phyloP scores from a whole-genome alignment of 441 rosid species.

The Populus hybrid region DNA sequence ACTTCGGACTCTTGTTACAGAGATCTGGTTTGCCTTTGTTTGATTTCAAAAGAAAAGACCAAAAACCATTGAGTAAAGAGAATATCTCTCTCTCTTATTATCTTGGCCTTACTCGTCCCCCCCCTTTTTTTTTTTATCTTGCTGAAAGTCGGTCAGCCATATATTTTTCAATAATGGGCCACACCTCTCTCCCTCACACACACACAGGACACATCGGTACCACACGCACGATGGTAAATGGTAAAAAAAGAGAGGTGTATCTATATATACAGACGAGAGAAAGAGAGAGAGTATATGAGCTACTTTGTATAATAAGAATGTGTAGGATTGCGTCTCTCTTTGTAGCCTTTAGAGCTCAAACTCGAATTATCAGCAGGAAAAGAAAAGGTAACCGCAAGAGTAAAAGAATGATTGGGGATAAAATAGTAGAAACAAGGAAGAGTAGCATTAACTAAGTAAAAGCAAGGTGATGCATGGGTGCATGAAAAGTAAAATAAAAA shows the following conservation, averaged over 20 bases:
- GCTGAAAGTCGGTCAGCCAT: slow-evolving; percentile 34
- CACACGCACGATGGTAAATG: background rate
- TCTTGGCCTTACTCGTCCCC: slow-evolving; percentile 9
- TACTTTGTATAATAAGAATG: slow-evolving; percentile 30
- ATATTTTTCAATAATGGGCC: slow-evolving; percentile 34
- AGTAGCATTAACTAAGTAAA: background rate
- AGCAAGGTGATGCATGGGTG: slow-evolving; percentile 5
- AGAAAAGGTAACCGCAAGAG: background rate
- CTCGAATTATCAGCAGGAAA: slow-evolving; percentile 14
- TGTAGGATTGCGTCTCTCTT: slow-evolving; percentile 28
- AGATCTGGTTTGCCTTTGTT: slow-evolving; percentile 37
- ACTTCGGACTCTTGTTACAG: slow-evolving; percentile 44
- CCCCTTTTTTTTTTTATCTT: background rate
- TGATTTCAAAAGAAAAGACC: slow-evolving; percentile 45
- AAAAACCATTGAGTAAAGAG: slow-evolving; percentile 31
- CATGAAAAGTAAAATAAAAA: background rate
- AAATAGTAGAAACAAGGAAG: background rate
- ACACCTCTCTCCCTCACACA: background rate
- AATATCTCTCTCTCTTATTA: slow-evolving; percentile 29
- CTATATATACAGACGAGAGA: background rate
- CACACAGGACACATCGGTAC: background rate
- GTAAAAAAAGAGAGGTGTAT: background rate
- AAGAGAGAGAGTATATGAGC: slow-evolving; percentile 9
- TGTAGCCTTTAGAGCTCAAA: slow-evolving; percentile 30
- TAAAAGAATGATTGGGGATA: slow-evolving; percentile 6